Conservation (phyloP, 169 alveolate species). For the Eimeria falciformis region DNA sequence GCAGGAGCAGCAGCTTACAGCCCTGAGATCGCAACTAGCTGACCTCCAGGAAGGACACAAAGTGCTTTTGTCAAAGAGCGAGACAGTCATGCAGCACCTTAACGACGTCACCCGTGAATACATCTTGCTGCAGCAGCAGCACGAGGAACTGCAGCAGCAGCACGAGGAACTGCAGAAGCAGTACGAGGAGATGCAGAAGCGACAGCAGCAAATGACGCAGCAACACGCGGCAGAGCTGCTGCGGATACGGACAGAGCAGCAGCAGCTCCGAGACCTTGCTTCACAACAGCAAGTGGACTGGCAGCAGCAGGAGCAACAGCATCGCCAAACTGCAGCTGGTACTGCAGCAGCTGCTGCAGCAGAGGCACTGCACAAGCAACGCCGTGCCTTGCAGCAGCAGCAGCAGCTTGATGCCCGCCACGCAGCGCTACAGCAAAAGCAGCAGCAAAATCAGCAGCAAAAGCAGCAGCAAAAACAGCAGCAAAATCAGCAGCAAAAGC, state of each 20-base stretch:
- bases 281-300: background rate
- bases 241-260: too few relatives aligned
- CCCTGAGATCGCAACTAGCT: background rate
- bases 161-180: constrained; percentile 31
- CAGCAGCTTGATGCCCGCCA: constrained; percentile 28
- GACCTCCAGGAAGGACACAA: background rate
- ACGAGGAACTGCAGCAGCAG: constrained; percentile 47
- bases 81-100: constrained; percentile 12
- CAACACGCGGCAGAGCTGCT: background rate
- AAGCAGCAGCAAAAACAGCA: background rate
- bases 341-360: too few relatives aligned
- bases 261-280: background rate
- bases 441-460: background rate
- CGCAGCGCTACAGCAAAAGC: background rate
- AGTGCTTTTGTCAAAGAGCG: background rate
- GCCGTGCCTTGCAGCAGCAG: constrained; percentile 14
- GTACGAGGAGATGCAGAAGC: constrained; percentile 19
- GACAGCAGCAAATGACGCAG: background rate
- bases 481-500: constrained; percentile 18
- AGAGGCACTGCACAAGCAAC: background rate
- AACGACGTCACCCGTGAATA: background rate
- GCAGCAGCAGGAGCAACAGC: constrained; percentile 4
- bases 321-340: too few relatives aligned
- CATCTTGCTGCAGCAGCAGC: constrained; percentile 55
- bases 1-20: constrained; percentile 8